These are phyloP conservation scores for Coemansia sp. DNA, from an alignment of 192 early-diverging fungal genomes.

Conservation along the genomic window DNA sequence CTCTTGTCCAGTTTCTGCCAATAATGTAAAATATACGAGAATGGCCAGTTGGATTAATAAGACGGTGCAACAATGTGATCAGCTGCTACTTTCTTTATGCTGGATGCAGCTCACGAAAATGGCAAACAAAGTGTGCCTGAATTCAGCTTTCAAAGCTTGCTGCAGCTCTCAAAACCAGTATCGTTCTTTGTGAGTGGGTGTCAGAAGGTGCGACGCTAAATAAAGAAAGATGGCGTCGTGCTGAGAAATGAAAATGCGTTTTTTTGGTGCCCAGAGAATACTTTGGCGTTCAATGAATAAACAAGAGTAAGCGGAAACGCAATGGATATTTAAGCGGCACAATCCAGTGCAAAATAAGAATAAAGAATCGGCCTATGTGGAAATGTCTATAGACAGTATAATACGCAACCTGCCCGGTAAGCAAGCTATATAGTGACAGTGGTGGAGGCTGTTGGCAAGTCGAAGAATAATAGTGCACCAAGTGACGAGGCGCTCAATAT, in stretches of 20 bases:
- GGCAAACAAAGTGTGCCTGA: no score
- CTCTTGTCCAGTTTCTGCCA: neutral
- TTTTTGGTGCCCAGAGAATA: no score
- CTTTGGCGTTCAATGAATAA: no score
- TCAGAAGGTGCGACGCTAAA: neutral
- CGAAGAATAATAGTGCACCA: conserved; percentile 6
- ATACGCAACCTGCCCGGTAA: neutral
- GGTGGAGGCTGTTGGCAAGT: conserved; percentile 7
- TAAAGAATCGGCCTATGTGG: neutral
- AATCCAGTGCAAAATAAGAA: conserved; percentile 3
- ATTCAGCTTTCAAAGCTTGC: no score
- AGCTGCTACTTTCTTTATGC: conserved; percentile 19
- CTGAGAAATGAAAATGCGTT: conserved; percentile 5
- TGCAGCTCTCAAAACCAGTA: no score
- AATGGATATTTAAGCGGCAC: conserved; percentile 1
- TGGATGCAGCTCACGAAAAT: conserved; percentile 11
- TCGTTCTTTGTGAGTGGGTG: no score
- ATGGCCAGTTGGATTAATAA: conserved; percentile 18
- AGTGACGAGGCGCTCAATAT: conserved; percentile 1
- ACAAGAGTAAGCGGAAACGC: neutral
- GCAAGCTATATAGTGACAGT: conserved; percentile 1
- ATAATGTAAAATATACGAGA: conserved; percentile 12
- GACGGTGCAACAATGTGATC: conserved; percentile 19
- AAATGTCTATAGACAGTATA: no score
- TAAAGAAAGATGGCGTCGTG: conserved; percentile 7